phyloP scores from a whole-genome alignment of 768 basidiomycete genomes.

The Leccinum barrowsii region DNA sequence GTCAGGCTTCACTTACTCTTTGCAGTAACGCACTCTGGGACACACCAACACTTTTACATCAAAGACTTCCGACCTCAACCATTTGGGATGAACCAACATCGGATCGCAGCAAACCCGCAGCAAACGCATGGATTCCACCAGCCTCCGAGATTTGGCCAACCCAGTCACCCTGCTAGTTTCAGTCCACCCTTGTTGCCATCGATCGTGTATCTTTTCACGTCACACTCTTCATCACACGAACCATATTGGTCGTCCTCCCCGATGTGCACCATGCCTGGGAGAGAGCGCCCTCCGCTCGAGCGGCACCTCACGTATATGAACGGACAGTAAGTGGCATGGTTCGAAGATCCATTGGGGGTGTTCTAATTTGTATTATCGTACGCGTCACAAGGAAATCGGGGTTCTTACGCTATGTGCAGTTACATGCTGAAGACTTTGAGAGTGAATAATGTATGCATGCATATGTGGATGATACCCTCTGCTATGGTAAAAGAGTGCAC shows the following conservation, averaged over 20 bases:
- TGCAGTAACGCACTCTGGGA: conserved; percentile 40
- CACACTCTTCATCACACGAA: conserved; percentile 25
- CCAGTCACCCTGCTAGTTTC: conserved; percentile 7
- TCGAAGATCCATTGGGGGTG: neutral
- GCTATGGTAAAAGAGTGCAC: neutral
- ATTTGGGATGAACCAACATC: conserved; percentile 13
- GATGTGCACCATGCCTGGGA: conserved; percentile 18
- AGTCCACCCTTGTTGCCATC: conserved; percentile 32
- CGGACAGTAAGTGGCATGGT: conserved; percentile 26
- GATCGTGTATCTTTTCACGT: conserved; percentile 43
- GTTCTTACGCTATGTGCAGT: conserved; percentile 37
- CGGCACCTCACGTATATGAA: conserved; percentile 28
- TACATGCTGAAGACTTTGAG: conserved; percentile 37
- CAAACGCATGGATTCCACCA: conserved; percentile 17
- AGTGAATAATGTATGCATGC: neutral
- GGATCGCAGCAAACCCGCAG: conserved; percentile 8
- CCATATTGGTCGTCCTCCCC: conserved; percentile 42
- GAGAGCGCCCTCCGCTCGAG: conserved; percentile 17
- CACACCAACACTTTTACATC: conserved; percentile 39
- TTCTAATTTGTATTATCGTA: neutral
- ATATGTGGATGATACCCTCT: neutral
- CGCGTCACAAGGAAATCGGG: conserved; percentile 29
- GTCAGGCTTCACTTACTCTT: neutral
- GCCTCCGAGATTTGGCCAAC: conserved; percentile 8
- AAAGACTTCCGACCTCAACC: conserved; percentile 31